phyloP scores from a whole-genome alignment of 1,284 basidiomycete species.

The Xanthoconium separans region DNA sequence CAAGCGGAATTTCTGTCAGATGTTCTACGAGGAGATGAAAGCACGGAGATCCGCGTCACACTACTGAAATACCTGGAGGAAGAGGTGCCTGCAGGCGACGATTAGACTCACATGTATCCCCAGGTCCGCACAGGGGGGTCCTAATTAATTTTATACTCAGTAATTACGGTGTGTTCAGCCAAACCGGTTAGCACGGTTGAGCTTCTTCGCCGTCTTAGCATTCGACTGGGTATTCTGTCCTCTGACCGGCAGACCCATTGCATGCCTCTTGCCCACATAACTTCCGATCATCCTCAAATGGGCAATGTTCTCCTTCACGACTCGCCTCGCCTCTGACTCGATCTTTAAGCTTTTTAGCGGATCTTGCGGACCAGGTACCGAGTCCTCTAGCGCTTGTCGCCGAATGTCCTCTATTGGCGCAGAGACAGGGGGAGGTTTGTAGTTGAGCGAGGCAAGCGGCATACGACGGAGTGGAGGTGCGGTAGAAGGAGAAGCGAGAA shows the following conservation, averaged over 20 bases:
- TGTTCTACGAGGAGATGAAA: constrained; percentile 88
- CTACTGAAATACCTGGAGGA: constrained; percentile 93
- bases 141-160: constrained; percentile 8
- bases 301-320: constrained; percentile 83
- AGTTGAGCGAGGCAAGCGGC: constrained; percentile 58
- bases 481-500: constrained; percentile 82
- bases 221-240: constrained; percentile 89
- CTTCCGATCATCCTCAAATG: constrained; percentile 90
- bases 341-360: constrained; percentile 72
- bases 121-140: constrained; percentile 9
- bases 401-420: constrained; percentile 43
- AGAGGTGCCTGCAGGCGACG: constrained; percentile 82
- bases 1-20: constrained; percentile 90
- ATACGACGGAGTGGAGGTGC: constrained; percentile 58
- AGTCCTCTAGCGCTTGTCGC: constrained; percentile 26
- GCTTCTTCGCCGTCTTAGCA: constrained; percentile 80
- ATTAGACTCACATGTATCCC: constrained; percentile 45
- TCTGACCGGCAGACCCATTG: constrained; percentile 85
- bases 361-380: constrained; percentile 40
- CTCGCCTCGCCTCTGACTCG: constrained; percentile 78
- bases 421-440: constrained; percentile 46
- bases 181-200: constrained; percentile 69
- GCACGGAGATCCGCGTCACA: constrained; percentile 90
- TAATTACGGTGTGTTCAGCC: constrained; percentile 27
- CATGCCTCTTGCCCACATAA: constrained; percentile 84